Evolutionary conservation across 2,329 filamentous ascomycete species (phyloP).

Genomic region (Fonsecaea nubica): DNA sequence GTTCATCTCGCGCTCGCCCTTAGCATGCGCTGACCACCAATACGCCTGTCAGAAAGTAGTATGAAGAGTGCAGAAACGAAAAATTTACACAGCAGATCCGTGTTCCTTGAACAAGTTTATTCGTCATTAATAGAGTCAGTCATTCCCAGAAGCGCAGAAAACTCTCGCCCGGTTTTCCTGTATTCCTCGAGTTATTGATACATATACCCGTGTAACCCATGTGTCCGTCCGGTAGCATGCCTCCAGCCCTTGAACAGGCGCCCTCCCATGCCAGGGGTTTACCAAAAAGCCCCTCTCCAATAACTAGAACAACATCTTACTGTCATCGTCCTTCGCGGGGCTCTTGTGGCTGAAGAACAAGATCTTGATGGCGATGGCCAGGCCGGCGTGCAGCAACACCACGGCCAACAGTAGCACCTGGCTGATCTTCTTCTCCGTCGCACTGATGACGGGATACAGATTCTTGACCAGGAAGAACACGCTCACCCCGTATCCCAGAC

Average conservation of each 20-base stretch:
- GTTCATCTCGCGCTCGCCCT: background rate
- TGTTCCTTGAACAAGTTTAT: background rate
- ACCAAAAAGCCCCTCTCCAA: background rate
- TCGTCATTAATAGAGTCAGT: background rate
- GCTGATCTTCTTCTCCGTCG: conserved; percentile 89
- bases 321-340: conserved; percentile 56
- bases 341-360: conserved; percentile 87
- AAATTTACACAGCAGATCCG: background rate
- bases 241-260: background rate
- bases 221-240: background rate
- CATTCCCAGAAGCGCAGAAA: background rate
- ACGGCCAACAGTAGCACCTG: conserved; percentile 86
- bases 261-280: background rate
- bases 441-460: conserved; percentile 87
- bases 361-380: conserved; percentile 93
- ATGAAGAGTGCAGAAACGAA: background rate
- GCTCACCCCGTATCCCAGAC: conserved; percentile 81
- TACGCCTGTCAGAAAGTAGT: background rate
- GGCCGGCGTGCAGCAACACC: conserved; percentile 81
- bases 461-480: conserved; percentile 84
- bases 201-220: background rate
- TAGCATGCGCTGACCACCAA: background rate
- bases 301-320: conserved; percentile 17
- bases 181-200: conserved; percentile 1
- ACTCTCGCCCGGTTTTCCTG: background rate